Evolutionary conservation across 2,329 filamentous ascomycete genomes (phyloP).

Genomic region (Conoideocrella luteorostrata): DNA sequence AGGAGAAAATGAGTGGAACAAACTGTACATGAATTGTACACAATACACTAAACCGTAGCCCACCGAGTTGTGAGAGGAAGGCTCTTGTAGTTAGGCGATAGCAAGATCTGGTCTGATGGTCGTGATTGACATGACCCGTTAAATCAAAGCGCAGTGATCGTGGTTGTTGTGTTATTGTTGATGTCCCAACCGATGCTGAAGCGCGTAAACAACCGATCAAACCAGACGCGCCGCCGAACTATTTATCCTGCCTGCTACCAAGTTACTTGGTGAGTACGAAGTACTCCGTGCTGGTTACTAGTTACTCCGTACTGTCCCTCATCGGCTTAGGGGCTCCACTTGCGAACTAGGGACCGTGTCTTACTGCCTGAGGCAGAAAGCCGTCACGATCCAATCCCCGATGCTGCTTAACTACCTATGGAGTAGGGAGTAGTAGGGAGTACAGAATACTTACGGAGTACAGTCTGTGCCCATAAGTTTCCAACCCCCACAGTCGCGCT

Average conservation of each 20-base stretch:
- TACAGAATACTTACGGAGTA: too few relatives aligned
- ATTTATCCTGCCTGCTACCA: too few relatives aligned
- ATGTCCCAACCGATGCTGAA: background rate
- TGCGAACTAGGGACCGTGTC: slow-evolving; percentile 3
- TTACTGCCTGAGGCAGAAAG: slow-evolving; percentile 9
- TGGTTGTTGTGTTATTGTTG: slow-evolving; percentile 21
- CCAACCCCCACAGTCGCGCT: too few relatives aligned
- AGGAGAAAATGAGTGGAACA: background rate
- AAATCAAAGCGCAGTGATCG: slow-evolving; percentile 8
- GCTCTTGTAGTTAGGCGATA: background rate
- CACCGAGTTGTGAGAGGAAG: slow-evolving; percentile 11
- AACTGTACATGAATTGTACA: background rate
- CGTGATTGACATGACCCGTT: slow-evolving; percentile 14
- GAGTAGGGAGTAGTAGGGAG: too few relatives aligned
- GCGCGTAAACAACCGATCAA: slow-evolving; percentile 24
- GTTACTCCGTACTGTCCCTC: background rate
- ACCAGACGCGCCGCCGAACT: slow-evolving; percentile 7
- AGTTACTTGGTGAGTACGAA: too few relatives aligned
- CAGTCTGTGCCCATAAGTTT: too few relatives aligned
- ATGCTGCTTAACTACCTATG: too few relatives aligned
- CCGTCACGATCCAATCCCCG: too few relatives aligned
- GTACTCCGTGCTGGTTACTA: too few relatives aligned
- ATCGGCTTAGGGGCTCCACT: too few relatives aligned
- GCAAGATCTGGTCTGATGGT: slow-evolving; percentile 15
- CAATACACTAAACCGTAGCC: slow-evolving; percentile 3